Evolutionary conservation across 2,329 filamentous ascomycete genomes (phyloP), one percentile per base, ranked within the genome.

Genomic region (Pseudogymnoascus sp.): DNA sequence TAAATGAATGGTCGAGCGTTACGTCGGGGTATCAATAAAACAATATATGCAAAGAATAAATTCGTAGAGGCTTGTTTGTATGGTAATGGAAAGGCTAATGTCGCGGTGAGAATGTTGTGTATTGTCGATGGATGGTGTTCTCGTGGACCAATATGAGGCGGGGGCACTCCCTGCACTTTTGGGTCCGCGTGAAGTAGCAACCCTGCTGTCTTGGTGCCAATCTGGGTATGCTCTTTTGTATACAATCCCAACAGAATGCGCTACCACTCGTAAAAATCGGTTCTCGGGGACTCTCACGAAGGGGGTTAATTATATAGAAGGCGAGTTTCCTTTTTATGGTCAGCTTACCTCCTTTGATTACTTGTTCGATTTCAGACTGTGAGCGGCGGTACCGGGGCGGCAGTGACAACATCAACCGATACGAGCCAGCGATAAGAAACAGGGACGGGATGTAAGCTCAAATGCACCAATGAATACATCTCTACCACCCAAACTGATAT

Each of bases 71-170:
- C 45, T 52, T n/a, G n/a, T 52, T 13, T 52, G 15, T 52, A 52
- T 18, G 9, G n/a, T 30, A 52, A 52, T 52, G 19, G 45, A 52
- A 52, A 30, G 45, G 45, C 10, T 52, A 30, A 52, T 52, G 45
- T 52, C 45, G 15, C 26, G 45, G 45, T 52, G 45, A 52, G 45
- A 26, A 52, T 6, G 45, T 18, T 52, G 45, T 12, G 41, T 28
- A 28, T 28, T 48, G 41, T 30, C 39, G 45, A 52, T 12, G 45
- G 15, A 52, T 52, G 45, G 45, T 30, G 45, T 30, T 52, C 26
- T 52, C 26, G 45, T 52, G 45, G 45, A 52, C 45, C 45, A 52
- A 52, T 52, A 52, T 52, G 26, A 52, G 45, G 45, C 45, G 45
- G n/a, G 45, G 45, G 45, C 45, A 30, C 45, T 52, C 45, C 45